Evolutionary conservation across 805 yeast genomes (phyloP).

Genomic region (Saccharomyces mikatae): DNA sequence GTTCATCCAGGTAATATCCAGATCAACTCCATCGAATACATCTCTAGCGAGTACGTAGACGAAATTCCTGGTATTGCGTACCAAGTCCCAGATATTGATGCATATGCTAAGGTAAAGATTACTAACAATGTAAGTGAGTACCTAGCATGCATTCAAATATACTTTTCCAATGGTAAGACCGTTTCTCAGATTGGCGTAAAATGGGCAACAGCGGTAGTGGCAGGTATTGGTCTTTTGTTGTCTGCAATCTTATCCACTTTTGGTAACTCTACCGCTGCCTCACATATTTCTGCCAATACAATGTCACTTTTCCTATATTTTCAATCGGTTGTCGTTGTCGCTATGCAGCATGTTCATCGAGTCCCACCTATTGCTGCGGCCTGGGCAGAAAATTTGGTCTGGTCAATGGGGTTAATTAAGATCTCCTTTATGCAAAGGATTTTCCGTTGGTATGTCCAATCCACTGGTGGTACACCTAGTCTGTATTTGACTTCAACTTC

Average conservation of each 20-base stretch:
- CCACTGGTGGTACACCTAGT: constrained; percentile 84
- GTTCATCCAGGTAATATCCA: constrained; percentile 74
- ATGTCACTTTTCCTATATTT: constrained; percentile 77
- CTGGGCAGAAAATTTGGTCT: constrained; percentile 86
- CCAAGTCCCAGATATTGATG: constrained; percentile 81
- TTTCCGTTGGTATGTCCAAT: constrained; percentile 75
- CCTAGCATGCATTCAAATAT: constrained; percentile 69
- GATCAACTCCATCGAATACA: constrained; percentile 60
- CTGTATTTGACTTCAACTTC: constrained; percentile 55
- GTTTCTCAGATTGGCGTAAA: constrained; percentile 73
- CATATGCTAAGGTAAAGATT: constrained; percentile 53
- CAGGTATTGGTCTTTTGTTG: constrained; percentile 76
- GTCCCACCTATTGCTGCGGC: constrained; percentile 89
- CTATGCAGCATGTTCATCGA: constrained; percentile 77
- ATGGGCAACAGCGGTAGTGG: constrained; percentile 90
- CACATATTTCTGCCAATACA: constrained; percentile 81
- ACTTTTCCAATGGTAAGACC: constrained; percentile 68
- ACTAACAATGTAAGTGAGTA: constrained; percentile 36
- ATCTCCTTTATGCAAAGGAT: constrained; percentile 75
- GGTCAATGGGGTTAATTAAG: constrained; percentile 90
- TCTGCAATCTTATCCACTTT: constrained; percentile 78
- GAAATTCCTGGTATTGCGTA: constrained; percentile 79
- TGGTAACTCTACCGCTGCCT: constrained; percentile 84
- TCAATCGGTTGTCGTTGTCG: constrained; percentile 77
- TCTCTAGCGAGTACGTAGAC: constrained; percentile 40